phyloP scores from a whole-genome alignment of 2,329 filamentous ascomycete genomes.

The Bisporella sp. region DNA sequence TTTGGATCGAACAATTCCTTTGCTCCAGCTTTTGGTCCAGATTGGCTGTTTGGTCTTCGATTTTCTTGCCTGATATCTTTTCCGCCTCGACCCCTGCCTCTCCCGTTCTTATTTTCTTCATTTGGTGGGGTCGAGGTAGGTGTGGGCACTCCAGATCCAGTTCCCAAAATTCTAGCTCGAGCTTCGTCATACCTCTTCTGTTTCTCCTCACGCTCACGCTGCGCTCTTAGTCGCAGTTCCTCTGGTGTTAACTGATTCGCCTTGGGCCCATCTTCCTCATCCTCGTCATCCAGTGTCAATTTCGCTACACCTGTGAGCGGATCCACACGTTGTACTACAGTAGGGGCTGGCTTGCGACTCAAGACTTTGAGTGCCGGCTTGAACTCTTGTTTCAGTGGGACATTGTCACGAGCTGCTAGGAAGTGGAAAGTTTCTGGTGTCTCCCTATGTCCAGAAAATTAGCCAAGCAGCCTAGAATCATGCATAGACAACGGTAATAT shows the following conservation, averaged over 20 bases:
- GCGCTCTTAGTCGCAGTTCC: slow-evolving; percentile 70
- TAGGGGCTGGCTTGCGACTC: slow-evolving; percentile 47
- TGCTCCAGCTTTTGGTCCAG: slow-evolving; percentile 40
- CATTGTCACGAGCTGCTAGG: slow-evolving; percentile 55
- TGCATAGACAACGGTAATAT: neutral
- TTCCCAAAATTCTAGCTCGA: slow-evolving; percentile 77
- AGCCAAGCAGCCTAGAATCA: neutral
- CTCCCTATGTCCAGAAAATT: slow-evolving; percentile 37
- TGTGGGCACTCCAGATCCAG: slow-evolving; percentile 51
- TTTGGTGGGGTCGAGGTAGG: slow-evolving; percentile 58
- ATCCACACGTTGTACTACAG: slow-evolving; percentile 52
- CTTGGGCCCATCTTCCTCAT: slow-evolving; percentile 57
- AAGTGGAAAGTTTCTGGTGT: slow-evolving; percentile 69
- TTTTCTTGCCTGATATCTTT: slow-evolving; percentile 26
- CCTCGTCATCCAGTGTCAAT: slow-evolving; percentile 46
- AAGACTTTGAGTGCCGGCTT: slow-evolving; percentile 58
- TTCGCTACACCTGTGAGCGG: slow-evolving; percentile 41
- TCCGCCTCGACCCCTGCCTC: slow-evolving; percentile 38
- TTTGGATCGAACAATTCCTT: slow-evolving; percentile 74
- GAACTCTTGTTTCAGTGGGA: slow-evolving; percentile 64
- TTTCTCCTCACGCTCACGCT: slow-evolving; percentile 79
- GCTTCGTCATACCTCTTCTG: slow-evolving; percentile 85
- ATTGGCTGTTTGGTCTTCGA: slow-evolving; percentile 27
- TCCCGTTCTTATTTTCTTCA: slow-evolving; percentile 41
- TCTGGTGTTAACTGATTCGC: slow-evolving; percentile 62